Conservation (phyloP, 1,284 basidiomycete species). For the Vanrija pseudolonga region DNA sequence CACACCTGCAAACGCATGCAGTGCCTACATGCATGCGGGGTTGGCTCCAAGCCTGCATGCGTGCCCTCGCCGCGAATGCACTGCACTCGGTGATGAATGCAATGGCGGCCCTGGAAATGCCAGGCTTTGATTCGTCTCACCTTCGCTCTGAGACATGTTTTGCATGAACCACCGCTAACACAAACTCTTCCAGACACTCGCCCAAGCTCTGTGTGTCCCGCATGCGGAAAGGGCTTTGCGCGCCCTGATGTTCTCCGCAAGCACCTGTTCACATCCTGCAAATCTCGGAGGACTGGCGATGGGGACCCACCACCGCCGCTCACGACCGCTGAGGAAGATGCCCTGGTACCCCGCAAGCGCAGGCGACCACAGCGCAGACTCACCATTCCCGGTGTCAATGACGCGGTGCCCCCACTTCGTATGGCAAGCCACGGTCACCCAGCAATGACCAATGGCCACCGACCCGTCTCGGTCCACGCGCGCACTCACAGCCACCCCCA, state of each 20-base stretch:
- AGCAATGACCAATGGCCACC: background rate
- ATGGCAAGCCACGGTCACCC: background rate
- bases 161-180: background rate
- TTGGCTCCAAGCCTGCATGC: background rate
- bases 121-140: background rate
- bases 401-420: background rate
- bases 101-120: too few species aligned
- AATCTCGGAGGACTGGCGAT: conserved; percentile 14
- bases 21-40: too few species aligned
- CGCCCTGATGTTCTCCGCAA: conserved; percentile 23
- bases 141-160: background rate
- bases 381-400: background rate
- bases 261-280: conserved; percentile 22
- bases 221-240: conserved; percentile 22
- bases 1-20: too few species aligned
- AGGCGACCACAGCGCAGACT: conserved; percentile 15
- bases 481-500: background rate
- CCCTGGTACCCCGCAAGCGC: conserved; percentile 18
- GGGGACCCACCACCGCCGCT: conserved; percentile 15
- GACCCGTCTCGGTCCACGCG: background rate
- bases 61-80: background rate
- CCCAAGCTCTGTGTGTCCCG: conserved; percentile 16
- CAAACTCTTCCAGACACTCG: conserved; percentile 10
- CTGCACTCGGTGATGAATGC: background rate
- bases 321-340: conserved; percentile 18